Conservation (phyloP, 108 stramenopile genomes). For the Cyclotella atomus region DNA sequence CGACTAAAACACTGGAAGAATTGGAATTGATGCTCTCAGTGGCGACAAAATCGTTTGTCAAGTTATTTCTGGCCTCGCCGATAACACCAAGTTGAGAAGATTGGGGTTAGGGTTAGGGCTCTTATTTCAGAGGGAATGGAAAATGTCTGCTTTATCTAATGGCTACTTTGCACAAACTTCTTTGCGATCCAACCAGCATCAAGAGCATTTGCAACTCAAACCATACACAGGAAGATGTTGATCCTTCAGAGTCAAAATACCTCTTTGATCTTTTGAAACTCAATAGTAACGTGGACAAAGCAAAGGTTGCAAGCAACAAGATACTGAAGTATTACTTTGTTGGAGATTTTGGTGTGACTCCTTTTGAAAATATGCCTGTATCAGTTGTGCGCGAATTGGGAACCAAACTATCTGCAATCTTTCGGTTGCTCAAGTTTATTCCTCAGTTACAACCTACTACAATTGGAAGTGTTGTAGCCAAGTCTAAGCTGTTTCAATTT, state of each 20-base stretch:
- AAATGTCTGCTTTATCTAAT: no score
- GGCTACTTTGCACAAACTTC: background rate
- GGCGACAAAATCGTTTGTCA: background rate
- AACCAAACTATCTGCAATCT: background rate
- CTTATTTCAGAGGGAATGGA: background rate
- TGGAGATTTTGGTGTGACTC: slow-evolving; percentile 1
- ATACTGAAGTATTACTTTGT: background rate
- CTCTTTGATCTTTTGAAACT: background rate
- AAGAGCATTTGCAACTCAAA: background rate
- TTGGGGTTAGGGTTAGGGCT: background rate
- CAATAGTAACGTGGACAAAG: background rate
- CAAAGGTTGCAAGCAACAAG: background rate
- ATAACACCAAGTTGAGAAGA: background rate
- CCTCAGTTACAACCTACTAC: no score
- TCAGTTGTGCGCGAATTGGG: background rate
- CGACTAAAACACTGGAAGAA: background rate
- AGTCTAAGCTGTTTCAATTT: no score
- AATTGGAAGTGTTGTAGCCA: no score
- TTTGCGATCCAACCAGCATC: background rate
- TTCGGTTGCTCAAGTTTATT: background rate
- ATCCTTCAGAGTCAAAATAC: background rate
- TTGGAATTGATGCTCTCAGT: no score
- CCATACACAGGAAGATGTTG: background rate
- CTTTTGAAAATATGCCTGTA: background rate
- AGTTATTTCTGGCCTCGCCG: background rate